Base-by-base conservation (phyloP, 306 rosid genomes). In the Pyrus bretschneideri region DNA sequence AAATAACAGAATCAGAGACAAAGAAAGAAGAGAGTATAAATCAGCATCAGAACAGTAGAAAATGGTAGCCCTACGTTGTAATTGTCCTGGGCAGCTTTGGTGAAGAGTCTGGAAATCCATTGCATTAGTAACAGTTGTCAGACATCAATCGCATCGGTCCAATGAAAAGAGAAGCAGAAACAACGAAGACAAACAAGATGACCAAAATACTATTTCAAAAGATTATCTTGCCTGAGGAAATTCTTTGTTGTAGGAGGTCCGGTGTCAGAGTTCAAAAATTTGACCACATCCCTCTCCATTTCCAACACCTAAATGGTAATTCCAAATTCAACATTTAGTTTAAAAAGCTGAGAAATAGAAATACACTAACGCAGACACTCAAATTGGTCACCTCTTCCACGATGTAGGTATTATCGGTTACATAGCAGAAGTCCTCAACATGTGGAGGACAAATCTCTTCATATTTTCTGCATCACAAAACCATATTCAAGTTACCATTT, bases 211-310 rank as follows among this genome's bases (percentile, higher is more conserved):
- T 42, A 42, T 42, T 3, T 61, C 19, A 40, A 58, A 76, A 10
- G 4, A 76, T n/a, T 55, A 70, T 71, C 87, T 81, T 86, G 67
- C 90, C 88, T 84, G 60, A 84, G 86, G 78, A 87, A 84, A 46
- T 61, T 80, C 73, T 80, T 84, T 71, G 76, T 57, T 22, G 88
- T 84, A n/a, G 90, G 88, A 51, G 69, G 59, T n/a, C 77, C 54
- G 11, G 49, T 60, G 61, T 80, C 86, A 72, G 38, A 77, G 70
- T 73, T 77, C 73, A 80, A 72, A 71, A 71, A 25, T 18, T 49
- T 52, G 19, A 58, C 80, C 46, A 84, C 71, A 15, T 87, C 71
- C 15, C 59, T 80, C 83, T 84, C 90, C 90, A 84, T 84, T n/a
- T 72, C 77, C 65, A 80, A 17, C 57, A 82, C 81, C 88, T 85